These are phyloP conservation scores for Inga oerstediana DNA, from an alignment of 306 rosid species.

Conservation along the genomic window DNA sequence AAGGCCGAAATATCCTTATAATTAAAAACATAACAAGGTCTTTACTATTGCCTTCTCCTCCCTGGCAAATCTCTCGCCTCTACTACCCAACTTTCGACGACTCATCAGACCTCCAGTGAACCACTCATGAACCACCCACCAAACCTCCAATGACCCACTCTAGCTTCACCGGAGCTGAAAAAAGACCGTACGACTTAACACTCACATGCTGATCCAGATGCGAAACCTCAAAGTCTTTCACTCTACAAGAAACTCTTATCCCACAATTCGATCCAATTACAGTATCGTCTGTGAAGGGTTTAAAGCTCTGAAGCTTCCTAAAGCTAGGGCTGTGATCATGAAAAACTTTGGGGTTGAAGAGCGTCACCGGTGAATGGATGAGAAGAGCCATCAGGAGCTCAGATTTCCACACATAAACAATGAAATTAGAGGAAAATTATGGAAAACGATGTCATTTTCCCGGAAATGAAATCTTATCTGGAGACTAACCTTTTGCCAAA, in stretches of 20 bases:
- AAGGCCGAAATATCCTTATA: too few species aligned
- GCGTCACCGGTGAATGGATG: constrained; percentile 51
- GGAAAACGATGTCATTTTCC: constrained; percentile 13
- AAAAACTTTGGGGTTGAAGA: constrained; percentile 30
- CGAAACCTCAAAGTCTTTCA: constrained; percentile 41
- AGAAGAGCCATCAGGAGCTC: constrained; percentile 59
- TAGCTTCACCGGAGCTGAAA: constrained; percentile 64
- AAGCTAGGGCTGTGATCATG: constrained; percentile 42
- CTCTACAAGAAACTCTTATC: constrained; percentile 37
- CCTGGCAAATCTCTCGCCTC: too few species aligned
- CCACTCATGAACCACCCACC: too few species aligned
- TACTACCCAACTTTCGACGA: too few species aligned
- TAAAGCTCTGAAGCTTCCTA: constrained; percentile 40
- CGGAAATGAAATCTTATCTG: constrained; percentile 8
- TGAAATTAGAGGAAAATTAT: constrained; percentile 28
- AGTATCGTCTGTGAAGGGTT: constrained; percentile 33
- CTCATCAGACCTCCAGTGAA: too few species aligned
- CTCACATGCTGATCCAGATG: constrained; percentile 36
- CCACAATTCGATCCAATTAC: constrained; percentile 39
- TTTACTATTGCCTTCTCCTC: too few species aligned
- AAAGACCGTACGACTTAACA: constrained; percentile 55
- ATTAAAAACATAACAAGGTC: too few species aligned
- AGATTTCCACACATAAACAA: neutral
- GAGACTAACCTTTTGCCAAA: neutral
- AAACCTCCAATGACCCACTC: constrained; percentile 5